Evolutionary conservation across 345 rosid genomes (phyloP), one percentile per base, ranked within the genome.

Genomic region (Cardamine resedifolia): DNA sequence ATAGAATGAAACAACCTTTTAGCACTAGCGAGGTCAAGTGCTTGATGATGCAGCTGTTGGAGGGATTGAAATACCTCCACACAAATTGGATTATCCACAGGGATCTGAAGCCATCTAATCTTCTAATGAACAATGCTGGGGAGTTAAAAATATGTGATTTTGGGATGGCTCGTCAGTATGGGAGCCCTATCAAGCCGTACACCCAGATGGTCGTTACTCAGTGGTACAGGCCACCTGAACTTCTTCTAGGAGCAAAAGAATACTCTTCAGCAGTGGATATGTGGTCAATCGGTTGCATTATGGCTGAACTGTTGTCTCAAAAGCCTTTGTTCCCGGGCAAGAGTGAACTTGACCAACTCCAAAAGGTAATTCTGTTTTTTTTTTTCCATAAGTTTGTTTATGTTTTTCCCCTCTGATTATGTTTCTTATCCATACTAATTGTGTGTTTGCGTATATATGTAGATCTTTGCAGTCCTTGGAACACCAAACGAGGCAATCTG

Each of bases 201-300:
- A 89, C 98, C 51, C 76, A 87, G 43, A 75, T 85, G 68, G 98
- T 90, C 72, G 81, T 94, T 31, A 86, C 97, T 52, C 76, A 86
- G 64, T 89, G 90, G 92, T 94, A 94, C 79, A 88, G 96, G 72
- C 93, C 97, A 58, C 97, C 97, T 6, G 97, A 90, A 73, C 96
- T 88, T 51, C 82, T 92, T 1, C 71, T 90, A 43, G 98, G 93
- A 78, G 87, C 89, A 28, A 87, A 90, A 68, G 66, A 81, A 72
- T 90, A 92, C 77, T 90, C 96, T 26, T 87, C 91, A 36, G 96
- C 93, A 24, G 79, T 92, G 63, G 98, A 92, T 81, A 92, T 92
- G 96, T 92, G 98, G 98, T 92, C 98, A 4, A 64, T 90, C 5
- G 96, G 98, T 38, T 92, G 96, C 73, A 90, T 92, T 51, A 92